Percentiles rank a stretch among this genome's conserved stretches.
These are phyloP conservation scores for Penicillium sp. DNA, from an alignment of 2,329 filamentous ascomycete species.

Conservation along the genomic window DNA sequence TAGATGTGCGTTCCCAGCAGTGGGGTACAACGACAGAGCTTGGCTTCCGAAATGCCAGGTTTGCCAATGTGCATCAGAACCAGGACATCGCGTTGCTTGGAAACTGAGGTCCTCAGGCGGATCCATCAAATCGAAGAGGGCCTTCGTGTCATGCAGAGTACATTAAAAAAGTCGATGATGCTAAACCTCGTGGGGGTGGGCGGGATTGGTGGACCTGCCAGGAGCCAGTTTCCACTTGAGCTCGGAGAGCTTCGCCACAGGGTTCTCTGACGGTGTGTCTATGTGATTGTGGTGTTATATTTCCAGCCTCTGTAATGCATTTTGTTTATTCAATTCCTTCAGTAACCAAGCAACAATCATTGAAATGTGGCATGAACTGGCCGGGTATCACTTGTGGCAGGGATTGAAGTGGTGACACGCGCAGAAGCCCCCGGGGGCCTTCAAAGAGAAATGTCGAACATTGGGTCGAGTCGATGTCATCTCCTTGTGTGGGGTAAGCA, in stretches of 20 bases:
- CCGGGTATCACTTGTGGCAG: no score
- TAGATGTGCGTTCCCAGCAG: neutral
- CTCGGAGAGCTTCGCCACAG: neutral
- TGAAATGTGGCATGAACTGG: no score
- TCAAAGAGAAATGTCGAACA: neutral
- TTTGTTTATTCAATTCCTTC: neutral
- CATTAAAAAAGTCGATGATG: slow-evolving; percentile 10
- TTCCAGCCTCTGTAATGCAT: no score
- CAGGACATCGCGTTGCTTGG: slow-evolving; percentile 3
- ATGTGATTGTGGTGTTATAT: neutral
- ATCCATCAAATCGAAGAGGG: neutral
- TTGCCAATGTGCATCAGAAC: neutral
- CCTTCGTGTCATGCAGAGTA: neutral
- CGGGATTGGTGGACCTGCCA: neutral
- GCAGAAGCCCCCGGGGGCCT: no score
- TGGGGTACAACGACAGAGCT: neutral
- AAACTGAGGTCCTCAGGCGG: slow-evolving; percentile 11
- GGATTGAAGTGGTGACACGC: no score
- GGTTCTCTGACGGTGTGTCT: neutral
- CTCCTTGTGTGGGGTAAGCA: neutral
- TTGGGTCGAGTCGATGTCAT: neutral
- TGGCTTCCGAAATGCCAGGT: slow-evolving; percentile 3
- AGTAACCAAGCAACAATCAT: neutral
- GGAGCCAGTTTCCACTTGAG: neutral
- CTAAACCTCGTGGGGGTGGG: neutral